These are phyloP conservation scores for slime mould (Dictyostelium discoideum) DNA, from an alignment of 78 protist genomes.

Conservation along the genomic window dicty_2.7 NC_007089.4:2364501-2365000, in stretches of 20 bases:
- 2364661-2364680: slow-evolving; percentile 76
- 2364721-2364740: background rate
- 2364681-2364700: background rate
- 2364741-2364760: background rate
- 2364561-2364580: slow-evolving; percentile 63
- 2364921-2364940: slow-evolving; percentile 79
- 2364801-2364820: background rate
- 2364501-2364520: slow-evolving; percentile 65
- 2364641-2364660: slow-evolving; percentile 58
- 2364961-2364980: slow-evolving; percentile 55
- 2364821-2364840: background rate
- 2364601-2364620: slow-evolving; percentile 29
- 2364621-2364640: slow-evolving; percentile 29
- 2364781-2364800: background rate
- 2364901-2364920: slow-evolving; percentile 68
- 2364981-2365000: slow-evolving; percentile 67
- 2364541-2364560: slow-evolving; percentile 53
- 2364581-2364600: slow-evolving; percentile 38
- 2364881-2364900: slow-evolving; percentile 78
- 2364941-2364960: slow-evolving; percentile 73
- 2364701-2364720: background rate
- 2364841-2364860: background rate
- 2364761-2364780: background rate
- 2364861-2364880: background rate
- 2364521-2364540: slow-evolving; percentile 40